Evolutionary conservation across 441 rosid genomes (phyloP), one percentile per base, ranked within the genome.

Genomic region (Eutrema salsugineum): DNA sequence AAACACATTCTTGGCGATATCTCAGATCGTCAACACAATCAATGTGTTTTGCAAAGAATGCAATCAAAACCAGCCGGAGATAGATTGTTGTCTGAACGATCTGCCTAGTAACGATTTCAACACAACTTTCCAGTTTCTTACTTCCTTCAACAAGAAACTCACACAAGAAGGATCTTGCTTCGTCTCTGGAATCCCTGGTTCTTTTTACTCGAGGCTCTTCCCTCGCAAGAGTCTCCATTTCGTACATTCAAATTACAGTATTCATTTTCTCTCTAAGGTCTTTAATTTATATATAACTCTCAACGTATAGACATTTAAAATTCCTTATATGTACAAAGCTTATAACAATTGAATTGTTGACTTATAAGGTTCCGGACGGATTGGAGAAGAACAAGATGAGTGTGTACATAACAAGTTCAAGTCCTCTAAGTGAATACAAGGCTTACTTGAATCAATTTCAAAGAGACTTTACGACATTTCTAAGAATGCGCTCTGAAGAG

Each of bases 41-140:
- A 16, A 62, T 12, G 36, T 3, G 19, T 22, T 70, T 6, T 71
- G 77, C 33, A 46, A 55, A 55, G 53, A 48, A 53, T 0, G 10
- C 33, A 38, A 58, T 6, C 20, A 7, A 7, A 22, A 24, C 11
- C 64, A 71, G 0, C 82, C 85, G 0, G 83, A 81, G 48, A 61
- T 78, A 40, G 76, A 73, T 9, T 80, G 82, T 39, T 76, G 77
- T 62, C 72, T 87, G n/a, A 87, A 83, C 2, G 89, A 85, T 67
- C 86, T 83, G 4, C 83, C 82, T 1, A 72, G 43, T 32, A 85
- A 85, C 62, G 91, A 85, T 61, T 86, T 84, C 77, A 86, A 86
- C 68, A 54, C 66, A 19, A 36, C 83, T 16, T 86, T 84, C 78
- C 64, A 56, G 68, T 75, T 78, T 11, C 44, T 78, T 10, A 64